Conservation (phyloP, 805 yeast species). For the Wickerhamia fluorescens region DNA sequence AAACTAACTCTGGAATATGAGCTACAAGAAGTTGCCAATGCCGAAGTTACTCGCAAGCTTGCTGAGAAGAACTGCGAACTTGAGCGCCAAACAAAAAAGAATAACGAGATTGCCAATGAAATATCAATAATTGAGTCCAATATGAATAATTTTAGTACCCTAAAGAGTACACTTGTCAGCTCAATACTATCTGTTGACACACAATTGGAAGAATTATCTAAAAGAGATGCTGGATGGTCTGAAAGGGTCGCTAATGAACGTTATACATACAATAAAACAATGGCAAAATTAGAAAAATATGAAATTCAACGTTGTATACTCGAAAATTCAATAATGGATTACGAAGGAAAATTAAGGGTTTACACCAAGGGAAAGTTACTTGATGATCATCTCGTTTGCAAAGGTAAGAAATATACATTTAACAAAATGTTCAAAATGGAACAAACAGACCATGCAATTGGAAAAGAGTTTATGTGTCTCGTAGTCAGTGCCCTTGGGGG, state of each 20-base stretch:
- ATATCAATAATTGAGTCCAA: slow-evolving; percentile 9
- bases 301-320: slow-evolving; percentile 33
- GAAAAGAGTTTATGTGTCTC: slow-evolving; percentile 16
- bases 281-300: slow-evolving; percentile 26
- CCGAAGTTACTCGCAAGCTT: slow-evolving; percentile 7
- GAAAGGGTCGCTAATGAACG: no score
- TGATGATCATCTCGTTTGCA: not conserved
- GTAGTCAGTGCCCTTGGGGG: slow-evolving; percentile 12
- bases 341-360: slow-evolving; percentile 19
- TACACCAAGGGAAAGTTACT: slow-evolving; percentile 9
- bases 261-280: slow-evolving; percentile 1
- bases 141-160: slow-evolving; percentile 12
- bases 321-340: slow-evolving; percentile 42
- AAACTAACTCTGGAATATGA: slow-evolving; percentile 20
- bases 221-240: no score
- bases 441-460: slow-evolving; percentile 5
- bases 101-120: slow-evolving; percentile 3
- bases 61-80: slow-evolving; percentile 3
- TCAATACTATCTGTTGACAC: no score
- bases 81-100: slow-evolving; percentile 3
- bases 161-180: slow-evolving; percentile 13
- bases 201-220: no score
- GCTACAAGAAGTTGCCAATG: slow-evolving; percentile 15
- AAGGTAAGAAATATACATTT: slow-evolving; percentile 5
- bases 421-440: slow-evolving; percentile 11